Conservation (phyloP, 2,329 filamentous ascomycete genomes). For the Calycina herbarum region DNA sequence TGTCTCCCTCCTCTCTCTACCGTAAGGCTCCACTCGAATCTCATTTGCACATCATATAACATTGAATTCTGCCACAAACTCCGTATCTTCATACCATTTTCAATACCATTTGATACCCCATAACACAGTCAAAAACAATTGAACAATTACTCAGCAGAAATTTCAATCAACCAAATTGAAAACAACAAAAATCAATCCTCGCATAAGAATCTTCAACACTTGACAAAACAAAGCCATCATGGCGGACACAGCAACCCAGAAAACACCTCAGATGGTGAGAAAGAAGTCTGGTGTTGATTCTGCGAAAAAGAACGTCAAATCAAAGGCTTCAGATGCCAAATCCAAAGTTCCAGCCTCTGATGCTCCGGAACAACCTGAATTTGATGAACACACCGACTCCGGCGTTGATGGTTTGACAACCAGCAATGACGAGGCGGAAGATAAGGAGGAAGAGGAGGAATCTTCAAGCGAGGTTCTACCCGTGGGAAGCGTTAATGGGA, state of each 20-base stretch:
- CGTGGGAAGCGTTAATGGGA: slow-evolving; percentile 43
- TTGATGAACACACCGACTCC: slow-evolving; percentile 19
- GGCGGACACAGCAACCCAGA: slow-evolving; percentile 25
- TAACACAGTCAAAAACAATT: neutral
- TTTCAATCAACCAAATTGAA: neutral
- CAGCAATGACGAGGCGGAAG: slow-evolving; percentile 16
- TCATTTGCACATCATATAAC: neutral
- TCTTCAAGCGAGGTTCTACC: slow-evolving; percentile 21
- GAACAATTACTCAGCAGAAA: neutral
- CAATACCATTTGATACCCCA: neutral
- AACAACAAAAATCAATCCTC: neutral
- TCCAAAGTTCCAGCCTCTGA: neutral
- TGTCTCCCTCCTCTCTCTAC: neutral
- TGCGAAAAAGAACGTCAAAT: slow-evolving; percentile 12
- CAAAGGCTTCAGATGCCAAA: slow-evolving; percentile 9
- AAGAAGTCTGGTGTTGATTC: slow-evolving; percentile 21
- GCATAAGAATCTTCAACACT: slow-evolving; percentile 6
- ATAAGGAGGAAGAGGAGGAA: slow-evolving; percentile 17
- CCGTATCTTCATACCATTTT: slow-evolving; percentile 1
- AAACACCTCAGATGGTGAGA: slow-evolving; percentile 17
- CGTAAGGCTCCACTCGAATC: neutral
- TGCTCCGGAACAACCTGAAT: slow-evolving; percentile 5
- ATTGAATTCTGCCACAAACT: slow-evolving; percentile 1
- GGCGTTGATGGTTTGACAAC: slow-evolving; percentile 20
- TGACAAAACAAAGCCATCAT: slow-evolving; percentile 22